Conservation (phyloP, 2,329 filamentous ascomycete genomes). For the Tolypocladium nubicola region DNA sequence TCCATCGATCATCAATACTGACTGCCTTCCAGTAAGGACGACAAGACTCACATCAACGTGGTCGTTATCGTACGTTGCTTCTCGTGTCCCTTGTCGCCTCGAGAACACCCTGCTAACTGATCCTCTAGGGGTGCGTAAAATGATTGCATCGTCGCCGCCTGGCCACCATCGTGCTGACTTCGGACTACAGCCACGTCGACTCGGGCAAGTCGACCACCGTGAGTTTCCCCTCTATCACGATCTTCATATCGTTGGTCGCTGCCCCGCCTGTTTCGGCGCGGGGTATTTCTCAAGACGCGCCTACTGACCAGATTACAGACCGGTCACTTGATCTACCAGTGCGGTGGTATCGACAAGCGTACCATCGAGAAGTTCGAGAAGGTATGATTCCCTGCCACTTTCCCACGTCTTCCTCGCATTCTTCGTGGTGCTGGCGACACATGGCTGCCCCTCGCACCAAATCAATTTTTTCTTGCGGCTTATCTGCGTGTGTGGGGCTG, state of each 20-base stretch:
- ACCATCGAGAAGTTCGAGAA: slow-evolving; percentile 99
- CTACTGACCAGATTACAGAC: slow-evolving; percentile 31
- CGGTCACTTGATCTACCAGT: slow-evolving; percentile 99
- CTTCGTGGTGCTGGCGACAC: background rate
- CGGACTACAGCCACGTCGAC: slow-evolving; percentile 70
- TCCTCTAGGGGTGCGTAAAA: slow-evolving; percentile 15
- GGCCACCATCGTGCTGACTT: slow-evolving; percentile 17
- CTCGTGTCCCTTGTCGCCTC: background rate
- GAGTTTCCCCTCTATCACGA: slow-evolving; percentile 31
- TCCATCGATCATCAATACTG: slow-evolving; percentile 1
- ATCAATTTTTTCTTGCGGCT: background rate
- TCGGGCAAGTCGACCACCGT: slow-evolving; percentile 98
- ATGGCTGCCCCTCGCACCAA: background rate
- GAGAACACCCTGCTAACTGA: slow-evolving; percentile 8
- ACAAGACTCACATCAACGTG: slow-evolving; percentile 94
- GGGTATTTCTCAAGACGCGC: background rate
- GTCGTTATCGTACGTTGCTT: slow-evolving; percentile 66
- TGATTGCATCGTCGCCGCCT: slow-evolving; percentile 6
- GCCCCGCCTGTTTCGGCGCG: slow-evolving; percentile 8
- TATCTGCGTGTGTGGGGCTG: background rate
- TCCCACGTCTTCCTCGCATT: background rate
- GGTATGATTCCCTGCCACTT: slow-evolving; percentile 42
- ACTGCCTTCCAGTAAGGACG: slow-evolving; percentile 63
- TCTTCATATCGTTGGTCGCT: slow-evolving; percentile 1
- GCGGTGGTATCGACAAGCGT: slow-evolving; percentile 99